Percentiles rank a stretch among this genome's conserved stretches.
Evolutionary conservation across 208 protist species (phyloP).

Genomic region (Acanthamoeba castellanii): DNA sequence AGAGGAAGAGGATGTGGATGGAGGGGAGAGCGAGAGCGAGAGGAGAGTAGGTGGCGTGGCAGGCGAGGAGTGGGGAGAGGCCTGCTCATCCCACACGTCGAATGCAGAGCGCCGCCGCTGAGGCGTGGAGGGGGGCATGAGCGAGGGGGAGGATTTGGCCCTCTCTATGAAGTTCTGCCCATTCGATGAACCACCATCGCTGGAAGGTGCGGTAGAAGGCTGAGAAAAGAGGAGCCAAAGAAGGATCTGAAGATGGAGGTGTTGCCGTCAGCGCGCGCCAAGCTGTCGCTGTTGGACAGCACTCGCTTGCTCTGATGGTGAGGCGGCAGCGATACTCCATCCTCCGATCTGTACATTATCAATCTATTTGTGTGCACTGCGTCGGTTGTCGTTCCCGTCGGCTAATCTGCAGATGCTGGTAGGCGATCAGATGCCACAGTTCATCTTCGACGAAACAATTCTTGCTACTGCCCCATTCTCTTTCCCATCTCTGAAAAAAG

Average conservation of each 20-base stretch:
- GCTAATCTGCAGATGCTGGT: no score
- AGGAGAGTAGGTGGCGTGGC: background rate
- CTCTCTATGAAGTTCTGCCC: background rate
- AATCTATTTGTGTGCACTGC: no score
- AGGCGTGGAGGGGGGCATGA: background rate
- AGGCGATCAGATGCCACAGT: no score
- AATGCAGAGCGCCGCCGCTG: background rate
- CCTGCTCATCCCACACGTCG: background rate
- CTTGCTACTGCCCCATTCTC: no score
- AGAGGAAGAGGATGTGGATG: background rate
- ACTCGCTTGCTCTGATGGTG: background rate
- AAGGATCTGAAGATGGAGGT: background rate
- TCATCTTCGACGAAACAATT: no score
- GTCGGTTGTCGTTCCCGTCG: no score
- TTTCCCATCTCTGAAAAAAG: no score
- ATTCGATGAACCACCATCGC: background rate
- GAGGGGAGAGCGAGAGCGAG: background rate
- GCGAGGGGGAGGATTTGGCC: background rate
- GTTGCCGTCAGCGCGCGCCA: background rate
- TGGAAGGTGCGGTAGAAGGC: background rate
- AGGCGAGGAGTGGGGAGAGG: background rate
- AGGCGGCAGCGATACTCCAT: no score
- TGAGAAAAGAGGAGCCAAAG: constrained; percentile 45
- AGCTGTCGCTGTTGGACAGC: background rate
- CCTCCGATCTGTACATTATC: no score